These are phyloP conservation scores for Coriolopsis trogii DNA, from an alignment of 1,284 basidiomycete genomes.

Conservation along the genomic window DNA sequence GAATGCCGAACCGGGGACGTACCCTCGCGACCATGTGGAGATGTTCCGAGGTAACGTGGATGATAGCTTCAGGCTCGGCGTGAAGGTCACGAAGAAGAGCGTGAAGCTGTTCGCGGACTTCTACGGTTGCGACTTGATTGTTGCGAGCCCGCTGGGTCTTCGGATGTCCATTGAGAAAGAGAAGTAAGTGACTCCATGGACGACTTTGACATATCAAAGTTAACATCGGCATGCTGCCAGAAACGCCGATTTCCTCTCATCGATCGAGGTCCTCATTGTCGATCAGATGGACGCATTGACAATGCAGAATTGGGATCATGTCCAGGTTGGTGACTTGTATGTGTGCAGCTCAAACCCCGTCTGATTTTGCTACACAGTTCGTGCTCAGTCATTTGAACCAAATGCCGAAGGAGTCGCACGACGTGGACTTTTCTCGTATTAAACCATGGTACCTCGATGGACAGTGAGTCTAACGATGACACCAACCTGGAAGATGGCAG, in stretches of 20 bases:
- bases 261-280: slow-evolving; percentile 91
- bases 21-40: slow-evolving; percentile 89
- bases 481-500: neutral
- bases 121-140: slow-evolving; percentile 89
- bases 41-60: slow-evolving; percentile 98
- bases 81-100: slow-evolving; percentile 92
- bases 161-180: slow-evolving; percentile 95
- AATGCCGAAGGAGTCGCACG: slow-evolving; percentile 90
- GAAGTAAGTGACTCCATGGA: slow-evolving; percentile 54
- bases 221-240: slow-evolving; percentile 38
- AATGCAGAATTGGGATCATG: slow-evolving; percentile 99
- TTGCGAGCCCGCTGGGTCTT: slow-evolving; percentile 93
- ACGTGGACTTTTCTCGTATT: slow-evolving; percentile 95
- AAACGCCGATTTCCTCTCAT: slow-evolving; percentile 88
- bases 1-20: slow-evolving; percentile 70
- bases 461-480: slow-evolving; percentile 62
- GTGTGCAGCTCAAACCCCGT: neutral
- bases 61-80: slow-evolving; percentile 91
- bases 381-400: slow-evolving; percentile 85
- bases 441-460: slow-evolving; percentile 98
- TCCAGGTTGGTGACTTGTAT: slow-evolving; percentile 65
- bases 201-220: neutral
- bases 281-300: slow-evolving; percentile 93
- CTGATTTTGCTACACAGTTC: slow-evolving; percentile 55
- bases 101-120: slow-evolving; percentile 89